A percentile compares a stretch with the other conserved stretches of the same genome.
Evolutionary conservation across 2,329 filamentous ascomycete species (phyloP).

Genomic region (Raffaelea albimanens): DNA sequence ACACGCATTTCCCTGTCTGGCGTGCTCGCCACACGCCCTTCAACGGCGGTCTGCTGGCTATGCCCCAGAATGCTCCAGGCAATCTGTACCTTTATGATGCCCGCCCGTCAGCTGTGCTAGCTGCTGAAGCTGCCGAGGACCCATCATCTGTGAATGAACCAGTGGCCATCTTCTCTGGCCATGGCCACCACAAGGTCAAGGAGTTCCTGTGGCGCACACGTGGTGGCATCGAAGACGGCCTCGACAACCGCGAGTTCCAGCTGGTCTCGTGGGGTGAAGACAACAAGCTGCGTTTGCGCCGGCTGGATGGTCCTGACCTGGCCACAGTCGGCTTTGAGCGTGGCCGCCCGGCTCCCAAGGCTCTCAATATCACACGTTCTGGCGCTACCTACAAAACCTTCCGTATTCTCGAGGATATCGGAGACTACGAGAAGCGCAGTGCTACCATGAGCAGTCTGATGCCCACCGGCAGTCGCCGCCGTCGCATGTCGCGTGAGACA

Average conservation of each 20-base stretch:
- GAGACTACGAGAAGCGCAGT: slow-evolving; percentile 46
- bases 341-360: slow-evolving; percentile 54
- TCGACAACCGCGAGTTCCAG: slow-evolving; percentile 83
- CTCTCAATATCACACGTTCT: slow-evolving; percentile 66
- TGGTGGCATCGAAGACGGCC: slow-evolving; percentile 53
- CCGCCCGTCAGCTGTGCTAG: slow-evolving; percentile 22
- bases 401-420: slow-evolving; percentile 56
- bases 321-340: slow-evolving; percentile 64
- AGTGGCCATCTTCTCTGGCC: slow-evolving; percentile 49
- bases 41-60: slow-evolving; percentile 73
- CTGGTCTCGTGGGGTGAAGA: slow-evolving; percentile 90
- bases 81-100: slow-evolving; percentile 78
- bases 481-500: not conserved
- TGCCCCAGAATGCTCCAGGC: slow-evolving; percentile 84
- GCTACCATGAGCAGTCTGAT: slow-evolving; percentile 54
- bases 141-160: slow-evolving; percentile 35
- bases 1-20: slow-evolving; percentile 81
- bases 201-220: slow-evolving; percentile 86
- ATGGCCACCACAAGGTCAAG: slow-evolving; percentile 63
- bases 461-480: slow-evolving; percentile 29
- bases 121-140: slow-evolving; percentile 31
- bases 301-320: slow-evolving; percentile 55
- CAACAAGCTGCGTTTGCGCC: slow-evolving; percentile 70
- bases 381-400: slow-evolving; percentile 82
- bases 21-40: slow-evolving; percentile 87